Conservation (phyloP, 1,139 yeast genomes). For the Saccharomyces hybrid region DNA sequence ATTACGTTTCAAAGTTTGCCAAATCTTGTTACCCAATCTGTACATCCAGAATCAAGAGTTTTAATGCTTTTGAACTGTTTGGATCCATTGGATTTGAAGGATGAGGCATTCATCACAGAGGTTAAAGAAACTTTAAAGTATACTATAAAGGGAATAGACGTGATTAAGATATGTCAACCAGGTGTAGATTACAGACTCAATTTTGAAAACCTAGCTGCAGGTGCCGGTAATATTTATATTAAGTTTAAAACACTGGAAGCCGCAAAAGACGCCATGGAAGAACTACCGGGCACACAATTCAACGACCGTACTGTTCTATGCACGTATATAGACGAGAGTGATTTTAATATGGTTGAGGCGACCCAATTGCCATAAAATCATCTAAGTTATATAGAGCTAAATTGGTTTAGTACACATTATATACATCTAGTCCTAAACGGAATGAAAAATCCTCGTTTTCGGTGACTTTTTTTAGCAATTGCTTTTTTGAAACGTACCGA, state of each 20-base stretch:
- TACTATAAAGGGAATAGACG: constrained; percentile 50
- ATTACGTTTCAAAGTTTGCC: constrained; percentile 31
- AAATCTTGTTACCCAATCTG: constrained; percentile 16
- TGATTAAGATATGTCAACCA: constrained; percentile 63
- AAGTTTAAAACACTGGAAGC: constrained; percentile 48
- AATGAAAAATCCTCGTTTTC: not conserved
- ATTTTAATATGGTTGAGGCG: constrained; percentile 35
- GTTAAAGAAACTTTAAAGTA: constrained; percentile 45
- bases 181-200: constrained; percentile 40
- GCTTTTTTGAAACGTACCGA: not conserved
- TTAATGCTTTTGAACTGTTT: constrained; percentile 61
- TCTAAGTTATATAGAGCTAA: not conserved
- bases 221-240: constrained; percentile 66
- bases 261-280: constrained; percentile 53
- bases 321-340: constrained; percentile 54
- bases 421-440: not conserved
- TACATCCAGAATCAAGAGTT: constrained; percentile 40
- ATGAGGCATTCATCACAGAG: constrained; percentile 43
- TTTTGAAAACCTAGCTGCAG: constrained; percentile 38
- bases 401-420: constrained; percentile 6
- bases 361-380: not conserved
- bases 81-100: constrained; percentile 54
- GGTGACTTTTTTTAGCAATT: not conserved
- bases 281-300: constrained; percentile 61
- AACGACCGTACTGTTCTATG: constrained; percentile 66